Base-by-base conservation (phyloP, 2,329 filamentous ascomycete genomes). In the Diaporthe sp. region DNA sequence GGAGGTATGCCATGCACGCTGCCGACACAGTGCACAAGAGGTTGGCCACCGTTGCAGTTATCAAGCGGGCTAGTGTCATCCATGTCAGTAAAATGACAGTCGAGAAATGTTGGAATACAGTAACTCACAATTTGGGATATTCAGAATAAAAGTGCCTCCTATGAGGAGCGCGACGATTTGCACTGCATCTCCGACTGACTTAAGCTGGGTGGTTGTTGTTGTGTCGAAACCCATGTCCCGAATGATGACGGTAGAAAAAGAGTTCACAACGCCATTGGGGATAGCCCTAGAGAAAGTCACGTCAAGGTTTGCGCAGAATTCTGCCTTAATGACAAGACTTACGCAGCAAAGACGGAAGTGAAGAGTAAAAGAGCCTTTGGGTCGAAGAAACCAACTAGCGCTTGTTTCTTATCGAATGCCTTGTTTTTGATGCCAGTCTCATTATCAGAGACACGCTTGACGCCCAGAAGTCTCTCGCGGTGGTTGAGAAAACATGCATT, bases 121-220 rank as follows among this genome's bases (percentile, higher is more conserved):
- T 25, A 13, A 2, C 49, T 51, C 12, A 51, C 49, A 51, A 13
- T 51, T 51, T 8, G n/a, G 49, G 9, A 51, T 9, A 25, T 51
- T 51, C n/a, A 51, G 49, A 13, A 51, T 51, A 13, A 51, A n/a
- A 25, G n/a, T 25, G 8, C 49, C 49, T n/a, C 34, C 34, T 34
- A 34, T 34, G 8, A 34, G 34, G 34, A 34, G 34, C 34, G 34
- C 34, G 1, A 34, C 34, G 34, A 34, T 34, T 34, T 85, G 83
- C 6, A 85, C 80, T 4, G 84, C 84, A 77, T 83, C 82, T 3
- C 82, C 83, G 8, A 83, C 83, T 9, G 81, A 82, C 75, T 83
- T 84, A 7, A 84, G 78, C 72, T 83, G 73, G 0, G 82, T 84
- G 0, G 83, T 84, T 55, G 78, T 82, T 2, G 81, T 83, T 2